Evolutionary conservation across 495 filamentous ascomycete species (phyloP).

Genomic region (Podospora comata): DNA sequence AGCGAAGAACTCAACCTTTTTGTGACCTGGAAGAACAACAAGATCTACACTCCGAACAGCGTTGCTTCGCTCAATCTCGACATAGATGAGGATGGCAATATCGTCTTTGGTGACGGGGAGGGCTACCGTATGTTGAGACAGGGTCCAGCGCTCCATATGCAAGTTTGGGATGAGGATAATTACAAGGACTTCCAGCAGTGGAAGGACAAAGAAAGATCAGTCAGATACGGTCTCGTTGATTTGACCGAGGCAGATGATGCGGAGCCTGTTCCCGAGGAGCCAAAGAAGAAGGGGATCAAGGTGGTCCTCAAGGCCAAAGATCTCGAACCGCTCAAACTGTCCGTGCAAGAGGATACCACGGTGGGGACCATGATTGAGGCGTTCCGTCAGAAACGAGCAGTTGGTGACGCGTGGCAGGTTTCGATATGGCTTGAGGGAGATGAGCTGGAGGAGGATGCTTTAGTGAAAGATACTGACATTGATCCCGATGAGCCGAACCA

Average conservation of each 20-base stretch:
- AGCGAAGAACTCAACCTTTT: conserved; percentile 49
- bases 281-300: conserved; percentile 50
- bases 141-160: conserved; percentile 54
- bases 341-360: conserved; percentile 37
- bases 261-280: conserved; percentile 23
- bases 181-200: conserved; percentile 48
- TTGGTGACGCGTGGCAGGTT: conserved; percentile 49
- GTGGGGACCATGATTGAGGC: conserved; percentile 37
- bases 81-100: conserved; percentile 39
- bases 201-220: conserved; percentile 36
- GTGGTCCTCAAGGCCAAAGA: conserved; percentile 52
- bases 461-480: conserved; percentile 68
- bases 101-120: conserved; percentile 32
- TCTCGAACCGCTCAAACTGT: conserved; percentile 37
- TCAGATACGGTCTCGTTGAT: conserved; percentile 27
- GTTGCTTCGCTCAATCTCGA: conserved; percentile 62
- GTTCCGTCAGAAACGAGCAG: conserved; percentile 35
- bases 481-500: conserved; percentile 64
- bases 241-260: conserved; percentile 12
- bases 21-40: conserved; percentile 73
- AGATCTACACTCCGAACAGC: conserved; percentile 69
- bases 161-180: conserved; percentile 66
- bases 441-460: conserved; percentile 56
- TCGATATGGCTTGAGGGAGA: conserved; percentile 80
- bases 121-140: conserved; percentile 34